Evolutionary conservation across 192 early-diverging fungal genomes (phyloP).

Genomic region (Podila verticillata): DNA sequence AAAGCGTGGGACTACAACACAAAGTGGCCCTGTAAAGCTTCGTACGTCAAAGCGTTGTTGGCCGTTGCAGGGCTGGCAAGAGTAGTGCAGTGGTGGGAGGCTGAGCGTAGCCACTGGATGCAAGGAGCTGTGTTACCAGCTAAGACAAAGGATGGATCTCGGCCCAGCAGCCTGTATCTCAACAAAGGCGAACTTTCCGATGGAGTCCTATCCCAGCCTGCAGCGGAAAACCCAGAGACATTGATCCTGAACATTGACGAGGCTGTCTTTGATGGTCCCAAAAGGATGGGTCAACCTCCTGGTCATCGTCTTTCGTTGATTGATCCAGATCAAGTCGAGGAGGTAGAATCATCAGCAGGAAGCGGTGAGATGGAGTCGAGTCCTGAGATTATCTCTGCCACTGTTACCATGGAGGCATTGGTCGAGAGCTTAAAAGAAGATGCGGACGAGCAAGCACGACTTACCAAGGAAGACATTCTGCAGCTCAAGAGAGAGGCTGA

Average conservation of each 20-base stretch:
- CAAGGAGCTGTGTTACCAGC: conserved; percentile 36
- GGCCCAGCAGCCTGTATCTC: conserved; percentile 33
- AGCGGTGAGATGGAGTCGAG: background rate
- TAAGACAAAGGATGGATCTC: conserved; percentile 31
- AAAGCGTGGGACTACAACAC: conserved; percentile 70
- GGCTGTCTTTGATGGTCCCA: background rate
- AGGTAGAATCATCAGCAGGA: background rate
- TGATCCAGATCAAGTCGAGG: background rate
- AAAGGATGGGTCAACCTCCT: no score
- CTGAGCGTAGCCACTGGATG: conserved; percentile 75
- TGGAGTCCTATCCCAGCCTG: background rate
- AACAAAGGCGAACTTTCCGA: background rate
- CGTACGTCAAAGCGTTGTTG: conserved; percentile 73
- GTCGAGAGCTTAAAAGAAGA: conserved; percentile 32
- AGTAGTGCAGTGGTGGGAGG: conserved; percentile 83
- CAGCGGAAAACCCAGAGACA: background rate
- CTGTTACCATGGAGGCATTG: conserved; percentile 20
- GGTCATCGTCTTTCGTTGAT: no score
- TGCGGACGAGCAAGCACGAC: conserved; percentile 13
- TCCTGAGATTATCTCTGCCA: conserved; percentile 16
- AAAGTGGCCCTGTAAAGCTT: conserved; percentile 67
- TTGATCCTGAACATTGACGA: background rate
- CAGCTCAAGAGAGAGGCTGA: conserved; percentile 71
- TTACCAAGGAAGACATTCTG: conserved; percentile 49
- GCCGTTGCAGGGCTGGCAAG: conserved; percentile 79